Conservation (phyloP, 1,139 yeast species). For the Geotrichum fermentans region DNA sequence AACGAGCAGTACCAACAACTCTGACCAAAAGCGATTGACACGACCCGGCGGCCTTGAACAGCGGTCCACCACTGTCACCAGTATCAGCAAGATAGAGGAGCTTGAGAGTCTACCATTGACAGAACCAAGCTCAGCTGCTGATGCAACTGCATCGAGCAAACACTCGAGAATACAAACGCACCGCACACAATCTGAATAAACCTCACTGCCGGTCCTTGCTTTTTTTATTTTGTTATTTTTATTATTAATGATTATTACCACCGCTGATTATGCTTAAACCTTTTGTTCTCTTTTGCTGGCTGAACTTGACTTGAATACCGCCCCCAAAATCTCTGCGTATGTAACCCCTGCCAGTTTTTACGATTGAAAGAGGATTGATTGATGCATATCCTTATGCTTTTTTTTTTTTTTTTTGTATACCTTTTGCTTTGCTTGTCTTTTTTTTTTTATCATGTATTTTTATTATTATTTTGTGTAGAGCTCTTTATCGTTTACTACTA, state of each 20-base stretch:
- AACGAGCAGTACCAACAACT: not conserved
- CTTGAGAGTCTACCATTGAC: not conserved
- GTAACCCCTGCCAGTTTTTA: too few relatives aligned
- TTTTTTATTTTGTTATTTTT: not conserved
- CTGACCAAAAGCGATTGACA: not conserved
- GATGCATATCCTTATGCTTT: too few relatives aligned
- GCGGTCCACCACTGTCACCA: not conserved
- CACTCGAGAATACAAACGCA: not conserved
- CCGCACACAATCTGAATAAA: constrained; percentile 4
- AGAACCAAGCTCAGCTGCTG: not conserved
- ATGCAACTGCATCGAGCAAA: not conserved
- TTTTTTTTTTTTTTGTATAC: too few relatives aligned
- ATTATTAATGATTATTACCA: not conserved
- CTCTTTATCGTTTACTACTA: not conserved
- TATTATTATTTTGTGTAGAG: too few relatives aligned
- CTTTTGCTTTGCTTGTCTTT: not conserved
- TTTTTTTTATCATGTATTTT: not conserved
- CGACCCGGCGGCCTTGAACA: not conserved
- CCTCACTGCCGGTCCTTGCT: not conserved
- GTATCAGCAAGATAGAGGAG: not conserved
- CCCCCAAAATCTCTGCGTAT: too few relatives aligned
- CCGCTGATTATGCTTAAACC: not conserved
- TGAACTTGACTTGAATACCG: too few relatives aligned
- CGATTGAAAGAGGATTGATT: too few relatives aligned
- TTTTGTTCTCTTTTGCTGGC: not conserved